Evolutionary conservation across 345 rosid species (phyloP), one percentile per base, ranked within the genome.

Genomic region (Syzygium jambos): DNA sequence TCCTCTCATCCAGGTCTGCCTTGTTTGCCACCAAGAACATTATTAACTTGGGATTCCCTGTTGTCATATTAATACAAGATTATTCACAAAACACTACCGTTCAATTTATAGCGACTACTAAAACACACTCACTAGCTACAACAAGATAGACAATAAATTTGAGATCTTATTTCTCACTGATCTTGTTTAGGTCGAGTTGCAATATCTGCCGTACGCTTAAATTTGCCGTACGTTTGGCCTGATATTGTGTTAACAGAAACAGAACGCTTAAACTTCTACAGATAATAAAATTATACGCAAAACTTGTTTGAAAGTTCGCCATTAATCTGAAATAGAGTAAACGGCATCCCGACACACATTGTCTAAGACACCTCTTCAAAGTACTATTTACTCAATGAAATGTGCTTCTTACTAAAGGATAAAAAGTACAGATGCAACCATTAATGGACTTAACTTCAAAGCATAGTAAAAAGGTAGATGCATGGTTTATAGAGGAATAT

Each of bases 21-120:
- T 95, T 95, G 94, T 95, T 95, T 43, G 93, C 98, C 68, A 92
- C 97, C 91, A 95, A 89, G 94, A 94, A 95, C 91, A 91, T 92
- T 53, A 93, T 89, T 90, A 95, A 84, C 90, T 92, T 95, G 68
- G 94, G 95, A 89, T 94, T 95, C 82, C 96, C 97, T 95, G 95
- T 11, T 73, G 57, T 57, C 41, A 34, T 54, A 85, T 30, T 29
- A 84, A 43, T 34, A 52, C 43, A 5, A 73, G 80, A 9, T 38
- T 73, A 73, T 73, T 55, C 53, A 41, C 14, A 15, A 30, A 57
- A 51, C 27, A 7, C 38, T 29, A 22, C 49, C 1, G 1, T 2
- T 34, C 4, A 85, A 46, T 51, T 30, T 52, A 22, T 38, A 43
- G 12, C 0, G 1, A 63, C 46, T 65, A 51, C 52, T 51, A 38